phyloP scores from a whole-genome alignment of 805 yeast genomes.

The Wickerhamiella qilinensis region DNA sequence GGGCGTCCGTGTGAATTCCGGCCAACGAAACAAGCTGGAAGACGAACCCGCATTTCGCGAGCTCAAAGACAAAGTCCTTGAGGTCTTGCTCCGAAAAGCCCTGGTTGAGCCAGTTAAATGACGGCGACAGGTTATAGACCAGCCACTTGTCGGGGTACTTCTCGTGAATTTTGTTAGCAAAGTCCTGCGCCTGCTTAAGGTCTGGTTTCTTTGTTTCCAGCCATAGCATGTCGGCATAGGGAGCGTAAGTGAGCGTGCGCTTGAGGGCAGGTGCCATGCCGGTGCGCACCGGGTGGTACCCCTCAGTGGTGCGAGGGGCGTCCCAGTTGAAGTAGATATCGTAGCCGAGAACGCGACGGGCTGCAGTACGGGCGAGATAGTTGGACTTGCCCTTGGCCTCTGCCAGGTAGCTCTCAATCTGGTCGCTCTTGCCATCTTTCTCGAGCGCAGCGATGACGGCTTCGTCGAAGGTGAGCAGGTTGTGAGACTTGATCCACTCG shows the following conservation, averaged over 20 bases:
- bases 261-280: conserved; percentile 40
- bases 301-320: conserved; percentile 41
- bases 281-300: conserved; percentile 33
- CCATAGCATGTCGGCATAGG: conserved; percentile 46
- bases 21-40: conserved; percentile 46
- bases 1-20: conserved; percentile 39
- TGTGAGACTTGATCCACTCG: conserved; percentile 30
- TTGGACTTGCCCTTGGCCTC: conserved; percentile 19
- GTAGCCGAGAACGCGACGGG: conserved; percentile 18
- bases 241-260: conserved; percentile 38
- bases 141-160: conserved; percentile 36
- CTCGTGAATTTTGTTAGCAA: conserved; percentile 32
- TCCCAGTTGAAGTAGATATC: conserved; percentile 40
- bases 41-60: conserved; percentile 41
- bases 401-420: conserved; percentile 18
- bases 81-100: conserved; percentile 35
- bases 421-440: conserved; percentile 18
- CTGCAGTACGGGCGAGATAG: conserved; percentile 17
- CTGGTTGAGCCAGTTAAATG: conserved; percentile 43
- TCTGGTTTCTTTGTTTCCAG: conserved; percentile 46
- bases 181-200: conserved; percentile 31
- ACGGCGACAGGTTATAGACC: conserved; percentile 45
- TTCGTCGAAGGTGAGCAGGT: conserved; percentile 33
- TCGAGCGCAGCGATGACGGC: conserved; percentile 26
- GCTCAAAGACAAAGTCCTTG: conserved; percentile 33